A percentile compares a stretch with the other conserved stretches of the same genome.
These are phyloP conservation scores for Hsuehochloa calcarea DNA, from an alignment of 176 grass and related monocot genomes.

Conservation along the genomic window DNA sequence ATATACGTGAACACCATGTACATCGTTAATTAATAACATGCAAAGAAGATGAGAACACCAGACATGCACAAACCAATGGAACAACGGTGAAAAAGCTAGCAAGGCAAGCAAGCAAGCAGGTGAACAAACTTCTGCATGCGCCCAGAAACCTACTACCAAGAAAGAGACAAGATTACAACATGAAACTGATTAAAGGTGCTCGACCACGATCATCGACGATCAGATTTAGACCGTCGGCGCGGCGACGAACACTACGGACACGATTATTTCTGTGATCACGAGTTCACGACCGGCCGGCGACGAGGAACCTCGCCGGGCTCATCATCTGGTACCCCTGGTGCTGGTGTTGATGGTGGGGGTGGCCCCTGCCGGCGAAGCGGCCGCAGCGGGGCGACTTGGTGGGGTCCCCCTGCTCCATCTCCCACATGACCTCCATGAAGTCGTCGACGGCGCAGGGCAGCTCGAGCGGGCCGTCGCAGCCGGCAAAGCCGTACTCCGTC, in stretches of 20 bases:
- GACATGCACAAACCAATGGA: background rate
- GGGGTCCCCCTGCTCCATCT: constrained; percentile 55
- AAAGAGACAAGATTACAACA: background rate
- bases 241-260: background rate
- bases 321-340: constrained; percentile 44
- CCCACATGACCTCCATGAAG: constrained; percentile 63
- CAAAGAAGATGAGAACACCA: background rate
- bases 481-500: constrained; percentile 58
- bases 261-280: background rate
- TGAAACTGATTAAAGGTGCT: background rate
- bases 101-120: background rate
- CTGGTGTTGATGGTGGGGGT: background rate
- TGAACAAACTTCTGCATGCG: constrained; percentile 11
- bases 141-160: background rate
- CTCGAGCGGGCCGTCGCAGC: constrained; percentile 57
- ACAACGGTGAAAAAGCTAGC: background rate
- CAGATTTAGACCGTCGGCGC: background rate
- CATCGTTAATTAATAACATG: background rate
- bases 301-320: constrained; percentile 46
- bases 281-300: constrained; percentile 10
- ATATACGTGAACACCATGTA: background rate
- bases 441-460: constrained; percentile 65
- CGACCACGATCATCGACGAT: background rate
- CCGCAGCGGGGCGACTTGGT: constrained; percentile 28
- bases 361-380: constrained; percentile 19